Evolutionary conservation across 2,329 filamentous ascomycete species (phyloP).

Genomic region (Madurella fahalii): DNA sequence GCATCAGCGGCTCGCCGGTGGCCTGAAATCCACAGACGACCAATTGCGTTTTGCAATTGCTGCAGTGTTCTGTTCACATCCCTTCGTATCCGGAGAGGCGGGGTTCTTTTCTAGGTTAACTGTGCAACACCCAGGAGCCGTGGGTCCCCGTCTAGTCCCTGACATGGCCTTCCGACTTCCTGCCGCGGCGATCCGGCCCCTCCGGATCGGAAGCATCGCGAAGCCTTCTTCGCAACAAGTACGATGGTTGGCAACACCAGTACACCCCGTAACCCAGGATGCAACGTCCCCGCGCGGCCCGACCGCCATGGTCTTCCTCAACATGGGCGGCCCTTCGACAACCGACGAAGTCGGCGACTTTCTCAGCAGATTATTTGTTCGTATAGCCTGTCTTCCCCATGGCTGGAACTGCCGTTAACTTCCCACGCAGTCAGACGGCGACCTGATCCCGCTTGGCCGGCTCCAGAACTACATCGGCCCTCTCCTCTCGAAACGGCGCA

Average conservation of each 20-base stretch:
- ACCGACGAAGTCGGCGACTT: slow-evolving; percentile 86
- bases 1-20: neutral
- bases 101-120: too few species aligned
- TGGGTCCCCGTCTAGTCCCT: neutral
- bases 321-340: slow-evolving; percentile 95
- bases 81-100: too few species aligned
- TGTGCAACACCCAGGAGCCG: neutral
- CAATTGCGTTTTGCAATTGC: too few species aligned
- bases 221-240: slow-evolving; percentile 34
- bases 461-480: slow-evolving; percentile 88
- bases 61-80: too few species aligned
- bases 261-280: slow-evolving; percentile 77
- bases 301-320: slow-evolving; percentile 97
- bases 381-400: slow-evolving; percentile 31
- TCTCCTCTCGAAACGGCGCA: slow-evolving; percentile 78
- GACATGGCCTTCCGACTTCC: slow-evolving; percentile 41
- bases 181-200: slow-evolving; percentile 24
- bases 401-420: neutral
- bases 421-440: slow-evolving; percentile 69
- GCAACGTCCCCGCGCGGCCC: slow-evolving; percentile 66
- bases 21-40: neutral
- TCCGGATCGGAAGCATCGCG: slow-evolving; percentile 29
- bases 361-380: slow-evolving; percentile 84
- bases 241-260: slow-evolving; percentile 52
- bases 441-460: slow-evolving; percentile 91